These are phyloP conservation scores for Spatholobus suberectus DNA, from an alignment of 306 rosid genomes.

Conservation along the genomic window DNA sequence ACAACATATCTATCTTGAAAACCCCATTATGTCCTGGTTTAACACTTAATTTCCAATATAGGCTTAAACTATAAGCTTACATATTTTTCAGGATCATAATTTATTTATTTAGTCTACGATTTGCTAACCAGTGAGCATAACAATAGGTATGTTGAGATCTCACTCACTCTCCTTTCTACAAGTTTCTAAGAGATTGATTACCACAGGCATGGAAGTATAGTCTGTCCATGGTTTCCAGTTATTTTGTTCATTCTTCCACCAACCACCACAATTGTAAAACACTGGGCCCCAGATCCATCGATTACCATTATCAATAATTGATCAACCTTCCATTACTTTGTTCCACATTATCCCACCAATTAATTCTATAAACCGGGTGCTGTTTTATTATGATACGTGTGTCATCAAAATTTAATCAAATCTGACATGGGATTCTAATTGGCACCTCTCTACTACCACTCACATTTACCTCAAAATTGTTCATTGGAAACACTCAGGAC, in stretches of 20 bases:
- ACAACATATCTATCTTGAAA: not conserved
- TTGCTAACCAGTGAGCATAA: not conserved
- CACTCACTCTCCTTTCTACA: not conserved
- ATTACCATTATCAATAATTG: constrained; percentile 24
- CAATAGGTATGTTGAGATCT: not conserved
- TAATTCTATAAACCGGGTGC: not conserved
- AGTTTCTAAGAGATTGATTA: not conserved
- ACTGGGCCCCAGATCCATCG: constrained; percentile 7
- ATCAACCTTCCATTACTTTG: constrained; percentile 5
- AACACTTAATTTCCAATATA: not conserved
- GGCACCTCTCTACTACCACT: constrained; percentile 2
- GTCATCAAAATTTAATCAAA: constrained; percentile 8
- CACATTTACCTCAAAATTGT: constrained; percentile 6
- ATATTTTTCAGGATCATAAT: not conserved
- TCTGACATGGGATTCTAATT: not conserved
- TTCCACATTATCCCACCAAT: constrained; percentile 14
- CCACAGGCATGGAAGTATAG: not conserved
- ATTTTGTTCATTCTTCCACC: not conserved
- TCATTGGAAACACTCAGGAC: not conserved
- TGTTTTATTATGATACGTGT: not conserved
- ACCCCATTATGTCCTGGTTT: not conserved
- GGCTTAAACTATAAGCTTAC: not conserved
- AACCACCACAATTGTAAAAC: not conserved
- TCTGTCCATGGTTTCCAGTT: not conserved
- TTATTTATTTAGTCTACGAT: not conserved